phyloP scores from a whole-genome alignment of 2,329 filamentous ascomycete species.

The Davidsoniella neocaledoniae region DNA sequence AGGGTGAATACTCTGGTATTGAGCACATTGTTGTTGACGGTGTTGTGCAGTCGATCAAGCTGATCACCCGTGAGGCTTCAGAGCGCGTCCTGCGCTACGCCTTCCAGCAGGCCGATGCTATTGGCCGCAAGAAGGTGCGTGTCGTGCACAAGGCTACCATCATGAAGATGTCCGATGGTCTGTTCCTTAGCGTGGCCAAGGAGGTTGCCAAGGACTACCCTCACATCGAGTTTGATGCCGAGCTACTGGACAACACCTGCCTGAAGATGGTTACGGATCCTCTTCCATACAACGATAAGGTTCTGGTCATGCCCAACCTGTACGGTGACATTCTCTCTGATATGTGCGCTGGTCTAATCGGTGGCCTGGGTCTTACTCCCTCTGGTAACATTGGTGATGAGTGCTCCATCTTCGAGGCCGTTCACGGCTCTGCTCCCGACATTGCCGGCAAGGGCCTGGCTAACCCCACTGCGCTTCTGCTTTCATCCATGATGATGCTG shows the following conservation, averaged over 20 bases:
- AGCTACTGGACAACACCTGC: constrained; percentile 98
- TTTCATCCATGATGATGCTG: constrained; percentile 98
- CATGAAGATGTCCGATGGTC: constrained; percentile 99
- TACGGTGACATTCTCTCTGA: constrained; percentile 99
- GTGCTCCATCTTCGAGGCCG: constrained; percentile 99
- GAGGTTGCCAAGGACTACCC: constrained; percentile 92
- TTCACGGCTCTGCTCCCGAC: constrained; percentile 92
- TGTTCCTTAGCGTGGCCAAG: constrained; percentile 78
- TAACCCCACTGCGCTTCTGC: constrained; percentile 90
- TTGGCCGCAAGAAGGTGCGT: constrained; percentile 88
- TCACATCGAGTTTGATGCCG: constrained; percentile 86
- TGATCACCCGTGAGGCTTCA: constrained; percentile 87
- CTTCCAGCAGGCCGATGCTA: constrained; percentile 90
- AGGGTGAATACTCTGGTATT: constrained; percentile 98
- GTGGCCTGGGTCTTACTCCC: constrained; percentile 89
- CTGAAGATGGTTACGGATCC: constrained; percentile 97
- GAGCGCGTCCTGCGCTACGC: constrained; percentile 94
- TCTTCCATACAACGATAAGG: constrained; percentile 95
- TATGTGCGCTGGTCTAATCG: constrained; percentile 97
- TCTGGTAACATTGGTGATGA: constrained; percentile 98
- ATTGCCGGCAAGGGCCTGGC: constrained; percentile 92
- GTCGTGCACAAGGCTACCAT: constrained; percentile 99
- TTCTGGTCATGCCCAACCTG: constrained; percentile 93
- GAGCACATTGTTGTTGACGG: constrained; percentile 97
- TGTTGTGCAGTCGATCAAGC: constrained; percentile 98